Evolutionary conservation across 805 yeast species (phyloP).

Genomic region (Saturnispora sekii): DNA sequence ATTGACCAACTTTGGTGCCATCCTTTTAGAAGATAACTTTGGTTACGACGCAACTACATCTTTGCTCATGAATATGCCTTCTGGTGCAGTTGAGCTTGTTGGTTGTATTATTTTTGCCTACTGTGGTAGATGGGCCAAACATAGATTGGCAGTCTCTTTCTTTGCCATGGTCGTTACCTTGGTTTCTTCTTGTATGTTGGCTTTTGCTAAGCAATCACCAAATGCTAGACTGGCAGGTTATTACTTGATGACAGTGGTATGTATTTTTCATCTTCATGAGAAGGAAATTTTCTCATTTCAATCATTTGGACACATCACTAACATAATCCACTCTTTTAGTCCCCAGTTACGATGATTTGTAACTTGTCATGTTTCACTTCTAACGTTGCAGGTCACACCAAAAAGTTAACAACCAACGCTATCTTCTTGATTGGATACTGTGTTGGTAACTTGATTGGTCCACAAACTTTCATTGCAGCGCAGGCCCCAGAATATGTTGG

Average conservation of each 20-base stretch:
- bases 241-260: conserved; percentile 20
- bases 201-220: conserved; percentile 15
- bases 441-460: conserved; percentile 62
- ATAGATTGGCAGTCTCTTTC: conserved; percentile 18
- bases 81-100: conserved; percentile 24
- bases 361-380: conserved; percentile 30
- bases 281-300: too few relatives aligned
- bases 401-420: conserved; percentile 52
- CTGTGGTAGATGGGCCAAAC: conserved; percentile 18
- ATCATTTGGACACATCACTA: too few relatives aligned
- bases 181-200: conserved; percentile 12
- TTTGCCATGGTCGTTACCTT: conserved; percentile 13
- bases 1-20: conserved; percentile 38
- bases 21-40: conserved; percentile 24
- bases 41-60: conserved; percentile 22
- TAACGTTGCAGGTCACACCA: conserved; percentile 68
- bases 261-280: too few relatives aligned
- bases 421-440: conserved; percentile 55
- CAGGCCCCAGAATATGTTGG: conserved; percentile 53
- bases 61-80: conserved; percentile 19
- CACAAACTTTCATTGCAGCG: conserved; percentile 51
- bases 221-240: conserved; percentile 22
- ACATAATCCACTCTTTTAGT: too few relatives aligned
- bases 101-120: conserved; percentile 27
- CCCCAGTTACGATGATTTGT: conserved; percentile 23